Percentiles rank a stretch among this genome's conserved stretches.
These are phyloP conservation scores for Thalassiosira livingstoniorum DNA, from an alignment of 352 stramenopile species.

Conservation along the genomic window DNA sequence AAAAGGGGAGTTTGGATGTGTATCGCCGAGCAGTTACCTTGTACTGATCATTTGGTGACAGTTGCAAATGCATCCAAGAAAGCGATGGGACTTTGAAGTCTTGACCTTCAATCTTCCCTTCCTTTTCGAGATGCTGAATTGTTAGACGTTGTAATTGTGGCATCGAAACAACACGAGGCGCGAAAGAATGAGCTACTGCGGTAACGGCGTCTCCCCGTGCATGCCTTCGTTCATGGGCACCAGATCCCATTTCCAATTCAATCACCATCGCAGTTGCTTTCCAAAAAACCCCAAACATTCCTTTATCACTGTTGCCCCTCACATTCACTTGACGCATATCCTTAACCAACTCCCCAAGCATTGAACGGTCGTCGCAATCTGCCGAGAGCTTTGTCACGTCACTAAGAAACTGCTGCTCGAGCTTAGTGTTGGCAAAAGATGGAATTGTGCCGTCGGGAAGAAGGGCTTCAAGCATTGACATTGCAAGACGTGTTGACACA, in stretches of 20 bases:
- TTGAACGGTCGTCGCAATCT: too few species aligned
- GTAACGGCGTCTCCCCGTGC: background rate
- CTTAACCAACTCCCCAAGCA: too few species aligned
- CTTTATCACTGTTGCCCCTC: too few species aligned
- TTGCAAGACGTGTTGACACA: too few species aligned
- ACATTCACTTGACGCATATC: too few species aligned
- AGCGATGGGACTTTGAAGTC: constrained; percentile 16
- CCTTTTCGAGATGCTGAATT: background rate
- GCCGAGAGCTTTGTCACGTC: too few species aligned
- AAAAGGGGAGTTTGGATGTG: constrained; percentile 20
- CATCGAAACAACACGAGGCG: background rate
- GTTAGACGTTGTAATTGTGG: background rate
- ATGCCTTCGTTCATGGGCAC: constrained; percentile 14
- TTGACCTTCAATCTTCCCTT: background rate
- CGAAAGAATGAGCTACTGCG: constrained; percentile 1
- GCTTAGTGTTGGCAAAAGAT: too few species aligned
- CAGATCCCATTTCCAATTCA: constrained; percentile 13
- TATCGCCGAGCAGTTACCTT: constrained; percentile 4
- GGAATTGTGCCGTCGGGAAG: too few species aligned
- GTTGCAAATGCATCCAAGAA: background rate
- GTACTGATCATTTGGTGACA: constrained; percentile 24
- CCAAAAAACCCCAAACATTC: too few species aligned
- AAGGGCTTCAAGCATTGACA: too few species aligned
- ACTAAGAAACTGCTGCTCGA: too few species aligned
- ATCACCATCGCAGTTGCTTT: too few species aligned